phyloP scores from a whole-genome alignment of 2,329 filamentous ascomycete genomes.

The Neonectria sp. region DNA sequence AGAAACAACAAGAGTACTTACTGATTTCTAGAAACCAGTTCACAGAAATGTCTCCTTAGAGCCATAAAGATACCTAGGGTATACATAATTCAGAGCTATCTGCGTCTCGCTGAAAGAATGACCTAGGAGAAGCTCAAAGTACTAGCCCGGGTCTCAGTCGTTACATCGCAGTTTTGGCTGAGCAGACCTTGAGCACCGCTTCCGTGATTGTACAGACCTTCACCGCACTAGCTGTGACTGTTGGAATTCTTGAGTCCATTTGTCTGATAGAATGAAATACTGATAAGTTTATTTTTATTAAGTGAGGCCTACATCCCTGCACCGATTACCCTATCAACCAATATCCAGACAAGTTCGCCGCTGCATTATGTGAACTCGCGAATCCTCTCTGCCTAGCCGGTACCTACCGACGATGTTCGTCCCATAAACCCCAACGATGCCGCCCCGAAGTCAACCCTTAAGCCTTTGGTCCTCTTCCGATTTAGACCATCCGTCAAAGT shows the following conservation, averaged over 20 bases:
- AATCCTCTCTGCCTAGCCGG: no score
- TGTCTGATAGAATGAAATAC: not conserved
- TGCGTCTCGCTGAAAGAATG: not conserved
- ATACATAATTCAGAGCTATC: not conserved
- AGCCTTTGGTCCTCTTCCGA: no score
- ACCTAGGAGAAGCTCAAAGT: not conserved
- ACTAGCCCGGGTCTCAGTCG: not conserved
- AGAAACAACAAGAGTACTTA: not conserved
- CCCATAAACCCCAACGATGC: no score
- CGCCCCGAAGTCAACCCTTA: no score
- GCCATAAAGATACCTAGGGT: not conserved
- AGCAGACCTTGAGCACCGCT: not conserved
- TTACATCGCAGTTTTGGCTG: not conserved
- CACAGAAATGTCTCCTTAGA: not conserved
- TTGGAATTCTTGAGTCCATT: not conserved
- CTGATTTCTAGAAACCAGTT: not conserved
- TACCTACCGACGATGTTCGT: no score
- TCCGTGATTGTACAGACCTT: not conserved
- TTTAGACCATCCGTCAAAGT: no score
- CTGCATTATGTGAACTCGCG: no score
- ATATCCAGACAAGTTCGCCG: no score
- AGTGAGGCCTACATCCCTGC: no score
- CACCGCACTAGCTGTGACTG: not conserved
- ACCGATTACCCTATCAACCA: no score
- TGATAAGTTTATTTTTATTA: no score